Conservation (phyloP, 2,329 filamentous ascomycete genomes). For the Cladobotryum mycophilum region DNA sequence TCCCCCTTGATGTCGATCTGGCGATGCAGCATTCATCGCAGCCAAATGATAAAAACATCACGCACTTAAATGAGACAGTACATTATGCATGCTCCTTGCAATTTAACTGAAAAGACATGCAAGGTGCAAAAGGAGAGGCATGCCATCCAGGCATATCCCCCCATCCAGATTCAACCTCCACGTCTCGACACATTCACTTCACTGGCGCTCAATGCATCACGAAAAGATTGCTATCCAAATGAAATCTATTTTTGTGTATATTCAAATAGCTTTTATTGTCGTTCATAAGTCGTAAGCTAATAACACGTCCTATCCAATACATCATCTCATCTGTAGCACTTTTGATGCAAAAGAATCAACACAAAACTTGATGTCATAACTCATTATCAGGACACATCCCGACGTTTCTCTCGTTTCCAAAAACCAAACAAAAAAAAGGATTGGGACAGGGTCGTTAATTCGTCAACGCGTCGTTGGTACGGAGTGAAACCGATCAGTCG, state of each 20-base stretch:
- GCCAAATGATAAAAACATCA: too few species aligned
- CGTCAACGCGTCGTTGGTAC: slow-evolving; percentile 28
- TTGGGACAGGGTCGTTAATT: slow-evolving; percentile 23
- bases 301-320: slow-evolving; percentile 30
- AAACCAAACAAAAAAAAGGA: slow-evolving; percentile 15
- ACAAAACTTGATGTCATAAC: slow-evolving; percentile 27
- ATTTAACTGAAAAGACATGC: too few species aligned
- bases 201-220: too few species aligned
- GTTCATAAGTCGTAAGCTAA: slow-evolving; percentile 36
- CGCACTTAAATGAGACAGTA: too few species aligned
- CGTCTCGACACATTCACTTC: too few species aligned
- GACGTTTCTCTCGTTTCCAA: slow-evolving; percentile 21
- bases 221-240: background rate
- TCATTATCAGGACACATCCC: slow-evolving; percentile 28
- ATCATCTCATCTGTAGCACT: slow-evolving; percentile 23
- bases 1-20: too few species aligned
- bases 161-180: too few species aligned
- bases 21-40: too few species aligned
- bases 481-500: slow-evolving; percentile 23
- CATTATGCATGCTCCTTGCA: too few species aligned
- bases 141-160: too few species aligned
- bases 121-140: too few species aligned
- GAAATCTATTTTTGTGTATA: slow-evolving; percentile 6
- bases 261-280: slow-evolving; percentile 33
- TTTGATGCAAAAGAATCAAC: slow-evolving; percentile 21